phyloP scores from a whole-genome alignment of 805 yeast genomes.

The Blastobotrys peoriensis region DNA sequence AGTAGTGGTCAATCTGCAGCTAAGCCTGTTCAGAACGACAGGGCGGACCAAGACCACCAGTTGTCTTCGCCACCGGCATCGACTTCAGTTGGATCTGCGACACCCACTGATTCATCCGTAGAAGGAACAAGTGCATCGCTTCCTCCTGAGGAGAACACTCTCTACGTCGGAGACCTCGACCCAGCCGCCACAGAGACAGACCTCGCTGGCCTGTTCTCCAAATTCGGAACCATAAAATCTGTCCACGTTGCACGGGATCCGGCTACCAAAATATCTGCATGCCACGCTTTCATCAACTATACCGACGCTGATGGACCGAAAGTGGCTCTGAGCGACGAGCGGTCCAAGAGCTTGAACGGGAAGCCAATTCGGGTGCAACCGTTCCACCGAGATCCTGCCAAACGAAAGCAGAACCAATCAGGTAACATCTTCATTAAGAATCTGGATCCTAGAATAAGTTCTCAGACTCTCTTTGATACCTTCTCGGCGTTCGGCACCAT shows the following conservation, averaged over 20 bases:
- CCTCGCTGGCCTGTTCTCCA: conserved; percentile 57
- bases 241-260: conserved; percentile 91
- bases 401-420: conserved; percentile 66
- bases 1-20: too few species aligned
- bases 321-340: conserved; percentile 71
- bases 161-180: conserved; percentile 81
- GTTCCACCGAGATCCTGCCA: conserved; percentile 87
- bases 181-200: conserved; percentile 65
- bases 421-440: conserved; percentile 55
- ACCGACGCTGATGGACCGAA: conserved; percentile 73
- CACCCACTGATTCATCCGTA: too few species aligned
- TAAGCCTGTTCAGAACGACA: too few species aligned
- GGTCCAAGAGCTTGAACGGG: conserved; percentile 75
- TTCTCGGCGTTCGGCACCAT: conserved; percentile 47
- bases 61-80: too few species aligned
- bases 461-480: conserved; percentile 47
- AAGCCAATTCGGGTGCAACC: conserved; percentile 88
- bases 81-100: too few species aligned
- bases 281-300: conserved; percentile 87
- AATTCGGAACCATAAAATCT: conserved; percentile 77
- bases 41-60: too few species aligned
- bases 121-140: too few species aligned
- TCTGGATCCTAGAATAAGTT: conserved; percentile 48
- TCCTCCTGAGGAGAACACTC: conserved; percentile 10
- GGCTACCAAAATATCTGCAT: conserved; percentile 77